Evolutionary conservation across 1,139 yeast genomes (phyloP).

Genomic region (Nakaseomyces bracarensis): DNA sequence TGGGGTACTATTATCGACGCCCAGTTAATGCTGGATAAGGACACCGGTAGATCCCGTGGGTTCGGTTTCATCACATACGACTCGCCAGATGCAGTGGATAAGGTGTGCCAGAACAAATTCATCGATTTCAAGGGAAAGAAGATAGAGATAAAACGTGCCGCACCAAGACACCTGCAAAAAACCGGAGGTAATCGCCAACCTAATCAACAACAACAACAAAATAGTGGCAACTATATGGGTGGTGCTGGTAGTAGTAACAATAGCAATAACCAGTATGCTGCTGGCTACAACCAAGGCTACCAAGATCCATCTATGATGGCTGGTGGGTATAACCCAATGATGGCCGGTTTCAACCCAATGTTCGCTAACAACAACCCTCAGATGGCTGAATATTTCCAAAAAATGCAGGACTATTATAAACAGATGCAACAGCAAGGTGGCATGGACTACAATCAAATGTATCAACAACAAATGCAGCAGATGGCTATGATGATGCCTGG

Average conservation of each 20-base stretch:
- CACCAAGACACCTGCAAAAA: constrained; percentile 64
- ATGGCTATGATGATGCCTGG: constrained; percentile 46
- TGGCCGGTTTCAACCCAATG: constrained; percentile 29
- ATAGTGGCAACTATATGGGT: constrained; percentile 14
- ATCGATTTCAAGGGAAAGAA: constrained; percentile 80
- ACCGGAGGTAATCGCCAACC: constrained; percentile 28
- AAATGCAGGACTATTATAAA: constrained; percentile 70
- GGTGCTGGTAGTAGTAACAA: constrained; percentile 9
- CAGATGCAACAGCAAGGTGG: constrained; percentile 48
- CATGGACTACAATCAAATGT: constrained; percentile 33
- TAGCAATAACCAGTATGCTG: constrained; percentile 6
- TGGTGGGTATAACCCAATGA: constrained; percentile 65
- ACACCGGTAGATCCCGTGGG: constrained; percentile 95
- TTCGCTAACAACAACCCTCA: constrained; percentile 48
- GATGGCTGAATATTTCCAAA: constrained; percentile 81
- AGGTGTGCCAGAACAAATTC: constrained; percentile 76
- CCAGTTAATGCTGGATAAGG: constrained; percentile 95
- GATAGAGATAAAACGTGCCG: constrained; percentile 97
- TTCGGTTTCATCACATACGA: constrained; percentile 97
- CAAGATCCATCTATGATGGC: constrained; percentile 30
- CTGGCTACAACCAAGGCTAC: constrained; percentile 25
- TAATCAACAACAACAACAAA: constrained; percentile 18
- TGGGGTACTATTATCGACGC: constrained; percentile 95
- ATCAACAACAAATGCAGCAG: constrained; percentile 41
- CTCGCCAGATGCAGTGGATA: constrained; percentile 90